Evolutionary conservation across 305 asterid species (phyloP).

Genomic region (Solanum hybrid): DNA sequence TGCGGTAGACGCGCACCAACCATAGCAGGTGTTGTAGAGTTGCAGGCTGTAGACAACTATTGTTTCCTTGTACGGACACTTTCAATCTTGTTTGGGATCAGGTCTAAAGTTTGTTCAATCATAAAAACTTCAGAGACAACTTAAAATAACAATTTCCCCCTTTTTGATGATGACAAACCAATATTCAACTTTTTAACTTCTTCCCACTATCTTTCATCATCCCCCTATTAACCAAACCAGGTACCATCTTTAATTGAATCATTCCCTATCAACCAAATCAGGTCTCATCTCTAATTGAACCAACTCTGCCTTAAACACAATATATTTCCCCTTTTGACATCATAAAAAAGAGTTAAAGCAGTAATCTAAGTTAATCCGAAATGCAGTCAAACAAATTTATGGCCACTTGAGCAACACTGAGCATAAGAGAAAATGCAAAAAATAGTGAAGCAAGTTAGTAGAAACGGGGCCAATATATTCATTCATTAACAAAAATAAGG

Average conservation of each 20-base stretch:
- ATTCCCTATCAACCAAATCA: background rate
- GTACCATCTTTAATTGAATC: background rate
- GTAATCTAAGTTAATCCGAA: background rate
- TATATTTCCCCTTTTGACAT: background rate
- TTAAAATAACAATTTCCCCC: too few species aligned
- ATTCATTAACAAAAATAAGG: background rate
- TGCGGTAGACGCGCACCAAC: background rate
- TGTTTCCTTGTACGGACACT: background rate
- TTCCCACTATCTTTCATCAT: background rate
- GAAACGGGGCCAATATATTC: background rate
- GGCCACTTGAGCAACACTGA: background rate
- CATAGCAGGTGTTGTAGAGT: background rate
- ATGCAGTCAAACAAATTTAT: background rate
- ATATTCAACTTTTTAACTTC: background rate
- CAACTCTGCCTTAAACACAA: background rate
- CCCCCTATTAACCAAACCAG: background rate
- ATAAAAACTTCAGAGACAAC: background rate
- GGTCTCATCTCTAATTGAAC: background rate
- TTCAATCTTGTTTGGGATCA: background rate
- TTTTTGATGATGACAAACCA: background rate
- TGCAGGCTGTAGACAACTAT: background rate
- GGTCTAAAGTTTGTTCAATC: background rate
- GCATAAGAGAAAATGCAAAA: background rate
- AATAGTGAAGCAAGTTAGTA: background rate
- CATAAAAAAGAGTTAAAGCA: background rate